Base-by-base conservation (phyloP, 495 filamentous ascomycete genomes). In the Aspergillus homomorphus region DNA sequence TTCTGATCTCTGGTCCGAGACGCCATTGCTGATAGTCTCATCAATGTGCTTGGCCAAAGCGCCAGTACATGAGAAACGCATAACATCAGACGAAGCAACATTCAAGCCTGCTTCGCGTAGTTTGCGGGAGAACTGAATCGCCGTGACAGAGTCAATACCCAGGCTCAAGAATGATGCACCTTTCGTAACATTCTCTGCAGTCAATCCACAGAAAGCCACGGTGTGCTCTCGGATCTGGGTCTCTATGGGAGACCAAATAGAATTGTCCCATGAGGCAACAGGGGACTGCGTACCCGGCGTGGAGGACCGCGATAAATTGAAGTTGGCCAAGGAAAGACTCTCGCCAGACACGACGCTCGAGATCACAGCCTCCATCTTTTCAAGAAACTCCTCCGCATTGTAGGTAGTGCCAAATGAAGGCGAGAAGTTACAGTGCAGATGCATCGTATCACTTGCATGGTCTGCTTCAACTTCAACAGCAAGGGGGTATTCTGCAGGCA, bases 71-170 rank as follows among this genome's bases (percentile, higher is more conserved):
- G 72, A 62, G 42, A 66, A 67, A 2, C 70, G 65, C 72, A 75
- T 71, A 10, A 73, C 63, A 58, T 70, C 70, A 24, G 72, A 65
- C 9, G 72, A 75, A 7, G 70, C 70, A 28, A 61, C 68, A 10
- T 63, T 41, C 12, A 71, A 22, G 4, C 64, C 65, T 9, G 55
- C 26, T 23, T 66, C 62, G 22, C 72, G 68, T 5, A 75, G 50
- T 16, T 55, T 56, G 24, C 62, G 54, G 9, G 70, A 65, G 38
- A 75, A 69, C 26, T 61, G 70, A 56, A 75, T 73, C 12, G 72
- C 70, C 10, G 59, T 68, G 18, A 75, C 71, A 6, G 72, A 75
- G 45, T 75, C 70, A 19, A 75, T 63, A 1, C 72, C 72, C 8
- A 75, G 59, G 33, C 62, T 61, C 8, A 75, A 58, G 59, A 75